These are phyloP conservation scores for Fraxinus xanthoxyloides DNA, from an alignment of 305 asterid genomes.

Conservation along the genomic window DNA sequence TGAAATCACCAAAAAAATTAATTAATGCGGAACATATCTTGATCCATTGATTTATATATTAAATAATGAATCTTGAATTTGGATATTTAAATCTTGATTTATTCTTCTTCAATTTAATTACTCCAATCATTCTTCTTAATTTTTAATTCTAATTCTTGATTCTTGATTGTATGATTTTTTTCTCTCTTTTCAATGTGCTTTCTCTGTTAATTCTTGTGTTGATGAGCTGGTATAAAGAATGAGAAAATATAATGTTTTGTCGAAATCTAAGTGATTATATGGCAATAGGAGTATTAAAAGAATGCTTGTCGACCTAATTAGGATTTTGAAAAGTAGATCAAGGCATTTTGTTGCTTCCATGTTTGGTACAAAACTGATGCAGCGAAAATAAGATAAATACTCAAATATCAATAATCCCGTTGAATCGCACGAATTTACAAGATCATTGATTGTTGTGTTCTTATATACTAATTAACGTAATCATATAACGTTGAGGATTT, in stretches of 20 bases:
- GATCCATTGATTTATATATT: too few relatives aligned
- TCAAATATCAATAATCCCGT: background rate
- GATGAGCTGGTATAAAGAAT: too few relatives aligned
- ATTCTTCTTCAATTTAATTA: too few relatives aligned
- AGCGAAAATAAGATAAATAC: background rate
- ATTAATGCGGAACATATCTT: too few relatives aligned
- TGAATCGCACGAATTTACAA: background rate
- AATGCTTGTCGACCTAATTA: constrained; percentile 16
- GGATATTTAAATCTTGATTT: too few relatives aligned
- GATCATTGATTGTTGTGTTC: background rate
- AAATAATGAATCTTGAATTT: too few relatives aligned
- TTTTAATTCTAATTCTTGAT: too few relatives aligned
- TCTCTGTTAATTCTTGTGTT: too few relatives aligned
- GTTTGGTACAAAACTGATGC: background rate
- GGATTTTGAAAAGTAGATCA: constrained; percentile 11
- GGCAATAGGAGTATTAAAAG: background rate
- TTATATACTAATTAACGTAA: background rate
- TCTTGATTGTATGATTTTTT: too few relatives aligned
- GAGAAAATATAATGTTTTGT: background rate
- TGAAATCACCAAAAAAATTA: too few relatives aligned
- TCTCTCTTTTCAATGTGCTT: too few relatives aligned
- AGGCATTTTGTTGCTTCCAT: constrained; percentile 17
- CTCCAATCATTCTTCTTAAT: too few relatives aligned
- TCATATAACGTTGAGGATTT: background rate
- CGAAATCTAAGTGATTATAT: constrained; percentile 13